phyloP scores from a whole-genome alignment of 768 basidiomycete genomes.

The Lepiota brunneoincarnata region DNA sequence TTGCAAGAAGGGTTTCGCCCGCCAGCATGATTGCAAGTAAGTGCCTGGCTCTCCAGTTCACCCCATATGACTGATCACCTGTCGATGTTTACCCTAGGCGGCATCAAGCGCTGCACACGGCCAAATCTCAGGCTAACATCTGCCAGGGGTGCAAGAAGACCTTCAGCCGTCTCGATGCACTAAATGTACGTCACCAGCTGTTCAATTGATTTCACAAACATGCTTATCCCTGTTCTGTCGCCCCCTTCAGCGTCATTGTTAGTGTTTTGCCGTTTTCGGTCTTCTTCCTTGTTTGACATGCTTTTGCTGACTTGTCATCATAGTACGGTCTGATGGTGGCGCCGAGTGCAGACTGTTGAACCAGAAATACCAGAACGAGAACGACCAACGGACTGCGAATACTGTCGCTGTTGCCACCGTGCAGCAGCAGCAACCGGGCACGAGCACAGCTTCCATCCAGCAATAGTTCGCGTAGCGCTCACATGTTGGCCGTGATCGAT shows the following conservation, averaged over 20 bases:
- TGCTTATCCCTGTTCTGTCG: conserved; percentile 14
- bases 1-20: conserved; percentile 92
- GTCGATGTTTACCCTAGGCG: conserved; percentile 45
- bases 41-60: conserved; percentile 27
- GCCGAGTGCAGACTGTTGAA: conserved; percentile 64
- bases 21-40: conserved; percentile 96
- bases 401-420: neutral
- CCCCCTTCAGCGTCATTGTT: conserved; percentile 70
- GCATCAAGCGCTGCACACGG: conserved; percentile 86
- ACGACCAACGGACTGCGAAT: conserved; percentile 6
- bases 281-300: conserved; percentile 17
- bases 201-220: neutral
- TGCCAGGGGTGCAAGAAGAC: conserved; percentile 94
- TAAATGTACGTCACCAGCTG: conserved; percentile 69
- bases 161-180: conserved; percentile 89
- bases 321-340: conserved; percentile 84
- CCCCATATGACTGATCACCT: conserved; percentile 9
- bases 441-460: conserved; percentile 1
- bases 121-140: conserved; percentile 79
- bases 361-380: conserved; percentile 32
- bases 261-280: conserved; percentile 31
- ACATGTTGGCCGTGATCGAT: neutral
- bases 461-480: neutral
- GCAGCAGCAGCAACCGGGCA: conserved; percentile 6
- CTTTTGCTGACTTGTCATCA: conserved; percentile 21